phyloP scores from a whole-genome alignment of 768 basidiomycete genomes.

The Epithele typhae region DNA sequence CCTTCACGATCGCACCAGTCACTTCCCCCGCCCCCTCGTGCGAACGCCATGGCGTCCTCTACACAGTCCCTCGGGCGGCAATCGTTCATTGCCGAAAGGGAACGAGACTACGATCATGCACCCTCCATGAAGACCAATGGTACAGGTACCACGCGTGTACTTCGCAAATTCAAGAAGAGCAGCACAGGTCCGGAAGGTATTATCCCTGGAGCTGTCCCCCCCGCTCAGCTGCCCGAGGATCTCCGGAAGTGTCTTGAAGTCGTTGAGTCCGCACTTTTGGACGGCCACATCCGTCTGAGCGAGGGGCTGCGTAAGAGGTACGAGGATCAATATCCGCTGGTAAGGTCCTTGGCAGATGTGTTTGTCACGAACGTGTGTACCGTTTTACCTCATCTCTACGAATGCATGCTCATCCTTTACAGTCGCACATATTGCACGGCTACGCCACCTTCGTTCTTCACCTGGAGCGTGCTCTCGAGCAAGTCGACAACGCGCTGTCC shows the following conservation, averaged over 20 bases:
- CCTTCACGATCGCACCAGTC: slow-evolving; percentile 79
- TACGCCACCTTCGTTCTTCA: slow-evolving; percentile 95
- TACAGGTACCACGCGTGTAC: slow-evolving; percentile 36
- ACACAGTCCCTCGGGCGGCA: slow-evolving; percentile 76
- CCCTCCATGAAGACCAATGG: slow-evolving; percentile 38
- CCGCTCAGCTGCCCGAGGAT: slow-evolving; percentile 84
- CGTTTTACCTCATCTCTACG: slow-evolving; percentile 4
- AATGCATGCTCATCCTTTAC: slow-evolving; percentile 15
- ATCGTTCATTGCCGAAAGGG: slow-evolving; percentile 46
- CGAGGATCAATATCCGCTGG: slow-evolving; percentile 93
- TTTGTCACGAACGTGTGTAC: slow-evolving; percentile 84
- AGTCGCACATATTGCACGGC: slow-evolving; percentile 92
- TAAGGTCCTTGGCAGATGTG: slow-evolving; percentile 91
- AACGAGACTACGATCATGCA: slow-evolving; percentile 30
- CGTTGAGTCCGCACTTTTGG: slow-evolving; percentile 79
- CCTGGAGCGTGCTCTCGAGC: slow-evolving; percentile 83
- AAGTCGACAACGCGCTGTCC: slow-evolving; percentile 77
- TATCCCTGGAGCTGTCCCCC: slow-evolving; percentile 52
- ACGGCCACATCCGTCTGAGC: slow-evolving; percentile 83
- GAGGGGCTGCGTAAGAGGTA: slow-evolving; percentile 86
- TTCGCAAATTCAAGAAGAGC: slow-evolving; percentile 69
- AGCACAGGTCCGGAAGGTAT: slow-evolving; percentile 39
- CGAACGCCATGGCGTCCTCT: slow-evolving; percentile 50
- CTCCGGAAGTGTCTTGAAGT: slow-evolving; percentile 82
- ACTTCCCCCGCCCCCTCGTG: slow-evolving; percentile 60